Evolutionary conservation across 768 basidiomycete genomes (phyloP).

Genomic region (Pluteus cervinus): DNA sequence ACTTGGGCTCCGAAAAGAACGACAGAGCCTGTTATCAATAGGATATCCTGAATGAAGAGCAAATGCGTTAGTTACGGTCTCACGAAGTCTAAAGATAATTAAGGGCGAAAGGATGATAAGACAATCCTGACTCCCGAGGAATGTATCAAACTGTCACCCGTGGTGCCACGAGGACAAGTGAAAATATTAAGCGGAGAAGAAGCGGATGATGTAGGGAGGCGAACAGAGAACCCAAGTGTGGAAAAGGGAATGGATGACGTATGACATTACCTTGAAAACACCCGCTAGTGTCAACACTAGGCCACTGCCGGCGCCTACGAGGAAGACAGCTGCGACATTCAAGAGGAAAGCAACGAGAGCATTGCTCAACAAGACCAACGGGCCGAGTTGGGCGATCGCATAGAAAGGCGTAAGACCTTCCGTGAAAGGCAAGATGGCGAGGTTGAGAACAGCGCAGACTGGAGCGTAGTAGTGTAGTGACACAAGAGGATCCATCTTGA

Average conservation of each 20-base stretch:
- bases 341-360: slow-evolving; percentile 83
- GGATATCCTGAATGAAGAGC: slow-evolving; percentile 67
- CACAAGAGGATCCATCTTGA: slow-evolving; percentile 97
- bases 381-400: slow-evolving; percentile 59
- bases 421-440: slow-evolving; percentile 81
- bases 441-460: slow-evolving; percentile 88
- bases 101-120: slow-evolving; percentile 9
- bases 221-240: too few relatives aligned
- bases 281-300: slow-evolving; percentile 90
- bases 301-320: slow-evolving; percentile 84
- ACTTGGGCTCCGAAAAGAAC: slow-evolving; percentile 77
- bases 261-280: slow-evolving; percentile 89
- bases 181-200: too few relatives aligned
- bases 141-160: too few relatives aligned
- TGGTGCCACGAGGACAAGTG: too few relatives aligned
- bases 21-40: slow-evolving; percentile 89
- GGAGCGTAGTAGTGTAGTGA: slow-evolving; percentile 96
- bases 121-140: too few relatives aligned
- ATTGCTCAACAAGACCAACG: slow-evolving; percentile 72
- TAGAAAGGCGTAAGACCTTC: slow-evolving; percentile 88
- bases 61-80: not conserved
- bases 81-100: not conserved
- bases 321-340: slow-evolving; percentile 91
- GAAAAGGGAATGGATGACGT: too few relatives aligned
- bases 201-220: too few relatives aligned